Conservation (phyloP, 306 rosid genomes). For the Quercus berberidifolia region DNA sequence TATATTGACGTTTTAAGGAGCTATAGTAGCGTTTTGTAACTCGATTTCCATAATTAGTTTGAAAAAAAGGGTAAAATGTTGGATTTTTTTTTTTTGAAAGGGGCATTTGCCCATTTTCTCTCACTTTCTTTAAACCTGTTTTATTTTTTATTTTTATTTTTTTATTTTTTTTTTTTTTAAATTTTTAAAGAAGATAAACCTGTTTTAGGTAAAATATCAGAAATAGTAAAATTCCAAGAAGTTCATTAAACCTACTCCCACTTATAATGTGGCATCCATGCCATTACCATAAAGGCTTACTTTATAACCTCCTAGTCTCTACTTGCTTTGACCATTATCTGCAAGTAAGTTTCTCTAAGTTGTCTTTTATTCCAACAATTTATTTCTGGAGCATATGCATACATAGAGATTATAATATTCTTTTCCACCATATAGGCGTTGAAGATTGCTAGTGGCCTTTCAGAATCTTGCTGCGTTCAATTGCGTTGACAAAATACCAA, state of each 20-base stretch:
- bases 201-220: neutral
- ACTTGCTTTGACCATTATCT: neutral
- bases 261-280: neutral
- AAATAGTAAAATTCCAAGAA: neutral
- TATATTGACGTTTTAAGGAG: too few species aligned
- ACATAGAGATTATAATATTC: neutral
- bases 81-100: too few species aligned
- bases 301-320: neutral
- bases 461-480: neutral
- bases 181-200: too few species aligned
- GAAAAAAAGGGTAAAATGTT: too few species aligned
- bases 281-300: neutral
- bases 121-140: too few species aligned
- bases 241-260: neutral
- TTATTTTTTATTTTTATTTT: too few species aligned
- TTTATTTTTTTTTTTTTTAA: too few species aligned
- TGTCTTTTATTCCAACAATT: neutral
- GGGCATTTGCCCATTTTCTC: too few species aligned
- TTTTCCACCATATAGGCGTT: neutral
- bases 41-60: too few species aligned
- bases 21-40: too few species aligned
- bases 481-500: neutral
- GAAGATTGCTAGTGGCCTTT: neutral
- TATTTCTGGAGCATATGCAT: neutral
- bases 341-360: neutral